Evolutionary conservation across 768 basidiomycete genomes (phyloP), one percentile per base, ranked within the genome.

Genomic region (Rhizopogon rudus): DNA sequence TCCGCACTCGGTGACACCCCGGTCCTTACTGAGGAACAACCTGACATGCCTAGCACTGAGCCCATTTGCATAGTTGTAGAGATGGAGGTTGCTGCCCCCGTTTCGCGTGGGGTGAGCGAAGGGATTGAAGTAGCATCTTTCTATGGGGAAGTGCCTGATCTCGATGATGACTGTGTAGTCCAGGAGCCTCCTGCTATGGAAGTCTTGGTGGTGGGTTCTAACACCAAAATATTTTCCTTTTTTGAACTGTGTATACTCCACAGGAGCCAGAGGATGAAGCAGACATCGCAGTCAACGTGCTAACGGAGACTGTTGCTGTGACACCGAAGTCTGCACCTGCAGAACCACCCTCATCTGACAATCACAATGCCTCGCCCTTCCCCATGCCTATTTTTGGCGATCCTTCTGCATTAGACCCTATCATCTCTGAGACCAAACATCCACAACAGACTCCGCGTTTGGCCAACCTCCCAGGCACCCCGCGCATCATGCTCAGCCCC

Each of bases 331-430:
- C 14, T 49, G 7, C 48, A 14, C 22, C 35, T 49, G 35, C 16
- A 14, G 35, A 49, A 49, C 22, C 1, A 22, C n/a, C 35, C 20
- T 25, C 48, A 49, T 49, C 10, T 35, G 33, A 48, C 9, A 22
- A 52, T 16, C 45, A 29, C 25, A 52, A 29, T 5, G 8, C 12
- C 16, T 43, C 52, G 7, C 16, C 13, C 46, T 49, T 53, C 45
- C 73, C 75, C 9, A 73, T 76, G 68, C 77, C 77, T 17, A 60
- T 77, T 42, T 70, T 66, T 7, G 76, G 77, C 6, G 71, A 78
- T 59, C 71, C 73, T 28, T 64, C 61, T 31, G 69, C 74, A 13
- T 68, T 71, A 13, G 77, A 79, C 54, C 73, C 73, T 13, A 66
- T 71, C 14, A 13, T 29, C 20, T 53, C 9, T 55, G 60, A 45